These are phyloP conservation scores for Heliosperma pusillum DNA, from an alignment of 148 eudicot species.

Conservation along the genomic window DNA sequence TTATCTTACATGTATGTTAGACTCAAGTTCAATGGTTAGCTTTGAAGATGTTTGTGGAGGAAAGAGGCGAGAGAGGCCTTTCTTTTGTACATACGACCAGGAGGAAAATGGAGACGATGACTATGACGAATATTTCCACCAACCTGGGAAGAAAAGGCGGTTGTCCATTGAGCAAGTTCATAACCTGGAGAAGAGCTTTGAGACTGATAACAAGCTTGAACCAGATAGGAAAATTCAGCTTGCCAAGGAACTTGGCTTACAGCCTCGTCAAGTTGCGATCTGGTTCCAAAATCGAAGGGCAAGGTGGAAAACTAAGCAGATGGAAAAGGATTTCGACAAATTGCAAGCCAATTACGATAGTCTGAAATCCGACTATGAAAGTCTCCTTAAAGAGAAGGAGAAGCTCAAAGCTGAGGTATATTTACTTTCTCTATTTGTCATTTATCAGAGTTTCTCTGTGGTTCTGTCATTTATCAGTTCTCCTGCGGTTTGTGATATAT, in stretches of 20 bases:
- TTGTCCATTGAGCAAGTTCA: conserved; percentile 66
- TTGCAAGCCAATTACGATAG: conserved; percentile 51
- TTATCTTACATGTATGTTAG: conserved; percentile 29
- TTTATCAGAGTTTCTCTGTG: no score
- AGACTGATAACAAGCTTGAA: conserved; percentile 79
- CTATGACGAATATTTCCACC: conserved; percentile 56
- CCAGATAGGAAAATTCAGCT: conserved; percentile 81
- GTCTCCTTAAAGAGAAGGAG: conserved; percentile 66
- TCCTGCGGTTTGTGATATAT: no score
- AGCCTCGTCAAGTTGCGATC: conserved; percentile 85
- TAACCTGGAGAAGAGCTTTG: conserved; percentile 77
- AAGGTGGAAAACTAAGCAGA: conserved; percentile 74
- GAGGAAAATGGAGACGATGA: conserved; percentile 61
- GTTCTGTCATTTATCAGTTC: no score
- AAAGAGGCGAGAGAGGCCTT: conserved; percentile 42
- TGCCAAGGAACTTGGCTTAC: conserved; percentile 82
- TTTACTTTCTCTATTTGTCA: no score
- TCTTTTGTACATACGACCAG: conserved; percentile 52
- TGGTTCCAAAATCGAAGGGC: conserved; percentile 96
- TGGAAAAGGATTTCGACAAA: conserved; percentile 69
- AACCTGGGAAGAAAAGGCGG: conserved; percentile 78
- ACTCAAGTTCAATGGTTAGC: conserved; percentile 66
- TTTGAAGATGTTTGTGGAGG: conserved; percentile 52
- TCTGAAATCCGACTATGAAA: conserved; percentile 61
- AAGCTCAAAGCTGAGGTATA: conserved; percentile 61